Evolutionary conservation across 2,329 filamentous ascomycete genomes (phyloP), one percentile per base, ranked within the genome.

Genomic region (Endothia cerciana): DNA sequence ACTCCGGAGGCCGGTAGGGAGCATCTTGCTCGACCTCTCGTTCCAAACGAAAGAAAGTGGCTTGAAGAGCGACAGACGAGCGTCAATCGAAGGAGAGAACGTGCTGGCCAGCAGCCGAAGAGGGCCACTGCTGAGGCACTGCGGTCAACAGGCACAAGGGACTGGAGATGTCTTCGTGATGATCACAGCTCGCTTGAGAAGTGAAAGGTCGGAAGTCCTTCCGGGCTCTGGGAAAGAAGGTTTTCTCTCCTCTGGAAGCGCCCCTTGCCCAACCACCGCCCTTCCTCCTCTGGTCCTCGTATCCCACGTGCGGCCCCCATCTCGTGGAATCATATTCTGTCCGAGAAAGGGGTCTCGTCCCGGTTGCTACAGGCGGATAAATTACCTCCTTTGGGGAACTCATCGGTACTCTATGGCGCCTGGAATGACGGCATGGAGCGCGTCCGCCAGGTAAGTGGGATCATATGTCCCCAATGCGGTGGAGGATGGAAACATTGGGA

Each of bases 21-120:
- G 63, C 66, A 68, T 68, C 19, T 58, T 58, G 49, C 66, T 68
- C 63, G 40, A 60, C 63, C 47, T 47, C 11, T 38, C 8, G 36
- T 38, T 22, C 19, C 7, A 40, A 55, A 41, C 19, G 55, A 19
- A 19, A 30, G 15, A 7, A 4, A 4, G 2, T 40, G 2, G 15
- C 2, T 60, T n/a, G 65, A 38, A 22, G 63, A 68, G 49, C 41
- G 63, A 33, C 40, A 60, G n/a, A 22, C 3, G 22, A 41, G 15
- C 30, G n/a, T 25, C n/a, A 56, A 17, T 38, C 13, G 17, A 40
- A 22, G n/a, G 60, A 61, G 47, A 60, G 56, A 56, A 30, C 55
- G 43, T 55, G 66, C 66, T 65, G 66, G 45, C 66, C 66, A 58
- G 66, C 66, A 68, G 66, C 66, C 64, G 66, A 58, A 57, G 57